Evolutionary conservation across 345 rosid species (phyloP), one percentile per base, ranked within the genome.

Genomic region (Hypericum perforatum): DNA sequence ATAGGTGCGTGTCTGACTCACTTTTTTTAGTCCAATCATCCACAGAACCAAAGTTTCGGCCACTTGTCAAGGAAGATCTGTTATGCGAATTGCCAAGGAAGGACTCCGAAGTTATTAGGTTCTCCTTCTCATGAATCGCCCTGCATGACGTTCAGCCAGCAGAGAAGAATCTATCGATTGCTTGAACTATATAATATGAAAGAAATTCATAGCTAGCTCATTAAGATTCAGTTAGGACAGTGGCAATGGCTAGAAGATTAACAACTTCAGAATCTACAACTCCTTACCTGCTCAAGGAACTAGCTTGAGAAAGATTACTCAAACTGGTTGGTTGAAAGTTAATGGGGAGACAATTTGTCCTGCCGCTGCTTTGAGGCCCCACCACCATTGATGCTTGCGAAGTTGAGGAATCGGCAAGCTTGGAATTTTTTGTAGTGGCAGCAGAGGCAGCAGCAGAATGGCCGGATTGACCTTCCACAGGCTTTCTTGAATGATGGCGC

Each of bases 401-500:
- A 1, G 75, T 43, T 10, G 68, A 39, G 15, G 66, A 38, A 48
- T 50, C n/a, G 65, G 65, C 57, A 58, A 60, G 68, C 66, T 74
- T 84, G 39, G 80, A 53, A 6, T 45, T 70, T 11, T 67, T 63
- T 47, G 74, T 60, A 5, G 61, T 62, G 39, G 70, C 41, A 48
- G 65, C 57, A 15, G 79, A 70, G 5, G 61, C 63, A 41, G 70
- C 41, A 52, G 65, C 57, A 15, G 79, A 70, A 53, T 62, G 82
- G 73, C 73, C 69, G 60, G 66, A 60, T 67, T 80, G 86, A 67
- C 61, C 78, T 82, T 82, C 84, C 81, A 74, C 79, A 76, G 76
- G 82, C 89, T 79, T 85, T 85, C 94, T 79, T 82, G 94, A 73
- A 79, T 84, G 94, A 57, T 85, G 81, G 61, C 94, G 89, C 61